phyloP scores from a whole-genome alignment of 257 asterid genomes.

The Nicotiana noctiflora region DNA sequence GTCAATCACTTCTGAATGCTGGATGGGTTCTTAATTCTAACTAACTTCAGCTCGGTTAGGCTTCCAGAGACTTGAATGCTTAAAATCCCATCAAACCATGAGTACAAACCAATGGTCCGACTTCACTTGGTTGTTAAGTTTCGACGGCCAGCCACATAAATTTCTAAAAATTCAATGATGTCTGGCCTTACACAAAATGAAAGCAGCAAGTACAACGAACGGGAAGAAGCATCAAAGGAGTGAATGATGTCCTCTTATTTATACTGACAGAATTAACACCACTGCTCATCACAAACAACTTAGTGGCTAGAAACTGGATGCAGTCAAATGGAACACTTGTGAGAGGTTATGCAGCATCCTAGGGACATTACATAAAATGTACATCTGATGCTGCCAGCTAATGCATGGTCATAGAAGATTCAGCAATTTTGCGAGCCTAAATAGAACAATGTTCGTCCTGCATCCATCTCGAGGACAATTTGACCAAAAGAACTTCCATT shows the following conservation, averaged over 20 bases:
- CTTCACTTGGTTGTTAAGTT: slow-evolving; percentile 4
- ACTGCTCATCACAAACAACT: slow-evolving; percentile 3
- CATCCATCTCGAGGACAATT: background rate
- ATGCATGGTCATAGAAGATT: background rate
- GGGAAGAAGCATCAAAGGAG: background rate
- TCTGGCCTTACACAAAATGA: background rate
- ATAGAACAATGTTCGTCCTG: background rate
- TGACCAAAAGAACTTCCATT: background rate
- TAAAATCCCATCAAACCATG: background rate
- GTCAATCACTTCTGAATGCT: background rate
- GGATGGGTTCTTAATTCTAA: background rate
- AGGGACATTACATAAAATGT: background rate
- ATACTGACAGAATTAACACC: background rate
- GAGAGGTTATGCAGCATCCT: background rate
- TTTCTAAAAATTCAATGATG: background rate
- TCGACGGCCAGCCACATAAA: background rate
- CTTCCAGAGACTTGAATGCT: background rate
- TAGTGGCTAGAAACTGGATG: background rate
- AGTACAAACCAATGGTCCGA: background rate
- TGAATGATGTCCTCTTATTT: background rate
- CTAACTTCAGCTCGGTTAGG: background rate
- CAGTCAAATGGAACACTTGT: background rate
- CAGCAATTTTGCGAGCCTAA: background rate
- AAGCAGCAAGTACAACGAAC: background rate
- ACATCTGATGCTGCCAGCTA: background rate